Base-by-base conservation (phyloP, 345 rosid genomes). In the Toxicodendron radicans region DNA sequence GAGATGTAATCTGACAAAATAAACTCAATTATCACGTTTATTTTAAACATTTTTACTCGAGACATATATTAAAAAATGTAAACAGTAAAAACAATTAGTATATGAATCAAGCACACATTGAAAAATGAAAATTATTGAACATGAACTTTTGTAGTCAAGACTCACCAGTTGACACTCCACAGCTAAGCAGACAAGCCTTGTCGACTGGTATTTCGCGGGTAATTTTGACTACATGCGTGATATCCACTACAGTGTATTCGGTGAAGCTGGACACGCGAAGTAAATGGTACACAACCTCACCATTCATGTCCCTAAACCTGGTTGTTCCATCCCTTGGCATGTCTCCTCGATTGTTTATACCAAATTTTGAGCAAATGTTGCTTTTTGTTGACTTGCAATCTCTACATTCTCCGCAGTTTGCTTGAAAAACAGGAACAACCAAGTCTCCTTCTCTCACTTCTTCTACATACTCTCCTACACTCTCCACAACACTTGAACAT, bases 201-300 rank as follows among this genome's bases (percentile, higher is more conserved):
- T 89, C 84, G 21, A 73, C 67, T 0, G 95, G 88, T 12, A 88
- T 71, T 3, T 76, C 72, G 1, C 33, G 49, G 20, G 71, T 75
- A 10, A 91, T 81, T 78, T 87, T 91, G 17, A 87, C 90, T 0
- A 90, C 75, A 58, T 86, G 76, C 0, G 77, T 83, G 10, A 88
- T 66, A n/a, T 93, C 97, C 0, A 93, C 87, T 20, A 93, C 93
- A 0, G 92, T 90, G 62, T 90, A 91, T 86, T 91, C 84, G 2
- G 80, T 5, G 69, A 93, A 91, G 83, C 93, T 93, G 3, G 95
- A 93, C 6, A 91, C 92, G 5, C 0, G 54, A 3, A 91, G 2
- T 59, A 77, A 82, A 84, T 91, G 88, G 77, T 86, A 63, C 38
- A 91, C 43, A 21, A 41, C 57, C 69, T 90, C 85, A 24, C 98